These are phyloP conservation scores for Cladosporium oxysporum DNA, from an alignment of 2,329 filamentous ascomycete genomes.

Conservation along the genomic window DNA sequence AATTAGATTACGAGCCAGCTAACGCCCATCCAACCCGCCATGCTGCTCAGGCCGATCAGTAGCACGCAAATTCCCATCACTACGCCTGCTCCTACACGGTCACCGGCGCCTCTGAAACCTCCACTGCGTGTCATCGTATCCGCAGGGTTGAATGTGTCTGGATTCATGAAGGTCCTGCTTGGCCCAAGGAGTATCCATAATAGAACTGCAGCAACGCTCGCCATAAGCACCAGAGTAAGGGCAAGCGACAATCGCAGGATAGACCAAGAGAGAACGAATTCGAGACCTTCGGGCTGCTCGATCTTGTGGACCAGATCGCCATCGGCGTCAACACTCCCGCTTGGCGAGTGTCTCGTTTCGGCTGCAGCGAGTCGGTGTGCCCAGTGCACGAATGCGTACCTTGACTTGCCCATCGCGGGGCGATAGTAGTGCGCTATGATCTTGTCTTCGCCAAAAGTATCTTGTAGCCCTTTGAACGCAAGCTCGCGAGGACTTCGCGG, in stretches of 20 bases:
- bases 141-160: neutral
- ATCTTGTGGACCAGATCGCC: constrained; percentile 24
- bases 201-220: constrained; percentile 35
- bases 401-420: constrained; percentile 38
- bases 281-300: constrained; percentile 38
- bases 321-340: neutral
- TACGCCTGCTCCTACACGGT: constrained; percentile 38
- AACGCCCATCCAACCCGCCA: constrained; percentile 40
- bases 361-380: constrained; percentile 39
- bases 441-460: constrained; percentile 44
- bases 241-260: constrained; percentile 33
- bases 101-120: constrained; percentile 36
- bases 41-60: constrained; percentile 36
- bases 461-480: constrained; percentile 33
- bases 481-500: constrained; percentile 34
- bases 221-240: constrained; percentile 32
- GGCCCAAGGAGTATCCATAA: constrained; percentile 42
- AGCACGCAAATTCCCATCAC: constrained; percentile 39
- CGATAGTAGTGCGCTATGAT: constrained; percentile 39
- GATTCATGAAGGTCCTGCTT: constrained; percentile 22
- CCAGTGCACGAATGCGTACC: constrained; percentile 49
- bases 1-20: constrained; percentile 41
- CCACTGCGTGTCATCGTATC: constrained; percentile 22
- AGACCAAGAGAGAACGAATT: constrained; percentile 41
- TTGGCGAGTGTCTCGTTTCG: neutral